phyloP scores from a whole-genome alignment of 2,329 filamentous ascomycete genomes.

The Ascochyta viciae-villosae region DNA sequence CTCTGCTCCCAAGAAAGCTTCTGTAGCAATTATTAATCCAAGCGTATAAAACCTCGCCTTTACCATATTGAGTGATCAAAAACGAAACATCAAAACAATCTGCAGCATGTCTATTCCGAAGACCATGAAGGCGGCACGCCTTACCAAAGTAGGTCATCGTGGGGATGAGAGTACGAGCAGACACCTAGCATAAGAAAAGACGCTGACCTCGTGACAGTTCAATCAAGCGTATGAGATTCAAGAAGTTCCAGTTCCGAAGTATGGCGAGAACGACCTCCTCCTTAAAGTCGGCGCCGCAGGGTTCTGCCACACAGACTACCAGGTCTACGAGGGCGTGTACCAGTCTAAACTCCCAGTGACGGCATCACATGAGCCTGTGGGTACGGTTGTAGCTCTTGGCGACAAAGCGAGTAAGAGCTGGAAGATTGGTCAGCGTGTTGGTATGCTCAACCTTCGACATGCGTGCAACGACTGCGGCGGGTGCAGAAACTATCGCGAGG shows the following conservation, averaged over 20 bases:
- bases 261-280: constrained; percentile 20
- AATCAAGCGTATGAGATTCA: constrained; percentile 14
- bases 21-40: not conserved
- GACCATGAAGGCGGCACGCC: not conserved
- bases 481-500: constrained; percentile 8
- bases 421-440: constrained; percentile 34
- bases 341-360: constrained; percentile 22
- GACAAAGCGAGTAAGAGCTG: constrained; percentile 24
- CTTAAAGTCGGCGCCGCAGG: constrained; percentile 20
- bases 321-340: constrained; percentile 25
- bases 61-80: not conserved
- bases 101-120: not conserved
- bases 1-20: not conserved
- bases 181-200: not conserved
- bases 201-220: constrained; percentile 5
- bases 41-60: not conserved
- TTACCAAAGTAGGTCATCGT: not conserved
- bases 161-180: not conserved
- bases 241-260: constrained; percentile 17
- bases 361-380: constrained; percentile 37
- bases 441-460: constrained; percentile 19
- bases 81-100: not conserved
- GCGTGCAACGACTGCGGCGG: constrained; percentile 11
- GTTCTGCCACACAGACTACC: constrained; percentile 29
- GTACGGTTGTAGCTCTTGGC: constrained; percentile 31